Evolutionary conservation across 2,329 filamentous ascomycete genomes (phyloP).

Genomic region (Thielaviopsis musarum): DNA sequence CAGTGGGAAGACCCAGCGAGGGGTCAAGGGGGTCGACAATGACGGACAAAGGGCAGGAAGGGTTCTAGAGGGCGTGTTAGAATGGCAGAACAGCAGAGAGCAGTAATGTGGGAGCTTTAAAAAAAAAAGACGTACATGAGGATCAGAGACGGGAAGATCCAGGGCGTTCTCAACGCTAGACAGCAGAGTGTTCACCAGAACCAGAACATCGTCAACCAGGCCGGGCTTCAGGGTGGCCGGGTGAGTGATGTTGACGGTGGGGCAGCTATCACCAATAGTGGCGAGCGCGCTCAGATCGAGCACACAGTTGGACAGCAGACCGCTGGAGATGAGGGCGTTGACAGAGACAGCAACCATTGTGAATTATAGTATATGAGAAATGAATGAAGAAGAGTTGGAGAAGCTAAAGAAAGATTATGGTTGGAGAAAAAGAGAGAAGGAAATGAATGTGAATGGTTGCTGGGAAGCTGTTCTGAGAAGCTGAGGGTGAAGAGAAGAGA

Average conservation of each 20-base stretch:
- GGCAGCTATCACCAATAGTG: not conserved
- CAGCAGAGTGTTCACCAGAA: not conserved
- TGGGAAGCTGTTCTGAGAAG: conserved; percentile 1
- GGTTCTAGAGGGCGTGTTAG: not conserved
- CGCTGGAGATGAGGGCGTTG: conserved; percentile 3
- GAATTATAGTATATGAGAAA: not conserved
- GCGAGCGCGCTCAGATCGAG: conserved; percentile 6
- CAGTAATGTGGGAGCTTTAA: not conserved
- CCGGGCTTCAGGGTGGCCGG: not conserved
- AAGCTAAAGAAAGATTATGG: not conserved
- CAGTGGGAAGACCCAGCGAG: not conserved
- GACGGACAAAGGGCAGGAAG: conserved; percentile 4
- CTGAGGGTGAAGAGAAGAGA: conserved; percentile 11
- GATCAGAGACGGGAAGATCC: not conserved
- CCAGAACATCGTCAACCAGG: not conserved
- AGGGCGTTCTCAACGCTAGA: not conserved
- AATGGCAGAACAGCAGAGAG: not conserved
- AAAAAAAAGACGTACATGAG: not conserved
- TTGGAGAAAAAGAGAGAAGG: not conserved
- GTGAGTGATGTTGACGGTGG: not conserved
- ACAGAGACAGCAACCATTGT: conserved; percentile 11
- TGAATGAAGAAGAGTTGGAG: not conserved
- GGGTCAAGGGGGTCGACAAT: conserved; percentile 7
- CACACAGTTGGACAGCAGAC: conserved; percentile 8
- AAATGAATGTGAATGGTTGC: not conserved